A percentile compares a stretch with the other conserved stretches of the same genome.
These are phyloP conservation scores for Linnemannia exigua DNA, from an alignment of 192 early-diverging fungal species.

Conservation along the genomic window DNA sequence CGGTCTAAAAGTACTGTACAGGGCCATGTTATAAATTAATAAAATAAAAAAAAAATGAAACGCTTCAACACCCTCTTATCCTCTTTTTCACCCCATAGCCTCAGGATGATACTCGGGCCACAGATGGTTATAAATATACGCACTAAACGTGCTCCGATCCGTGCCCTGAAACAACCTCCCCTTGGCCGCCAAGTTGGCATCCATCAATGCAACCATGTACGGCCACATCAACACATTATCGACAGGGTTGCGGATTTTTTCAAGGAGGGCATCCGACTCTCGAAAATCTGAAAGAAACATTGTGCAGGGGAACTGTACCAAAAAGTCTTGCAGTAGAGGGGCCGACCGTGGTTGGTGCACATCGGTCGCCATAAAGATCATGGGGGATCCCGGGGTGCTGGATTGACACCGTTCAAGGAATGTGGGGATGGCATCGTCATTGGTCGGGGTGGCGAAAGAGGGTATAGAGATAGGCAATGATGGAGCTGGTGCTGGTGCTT, in stretches of 20 bases:
- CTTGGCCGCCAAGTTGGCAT: slow-evolving; percentile 45
- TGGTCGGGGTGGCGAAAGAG: background rate
- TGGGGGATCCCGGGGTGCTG: slow-evolving; percentile 35
- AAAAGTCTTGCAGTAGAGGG: slow-evolving; percentile 26
- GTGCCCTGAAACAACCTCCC: slow-evolving; percentile 43
- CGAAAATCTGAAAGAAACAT: slow-evolving; percentile 56
- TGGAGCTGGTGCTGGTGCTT: background rate
- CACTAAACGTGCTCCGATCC: slow-evolving; percentile 50
- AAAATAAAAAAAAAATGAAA: background rate
- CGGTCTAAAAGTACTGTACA: background rate
- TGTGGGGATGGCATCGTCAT: slow-evolving; percentile 3
- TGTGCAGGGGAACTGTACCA: slow-evolving; percentile 56
- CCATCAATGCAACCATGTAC: slow-evolving; percentile 49
- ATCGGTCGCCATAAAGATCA: slow-evolving; percentile 67
- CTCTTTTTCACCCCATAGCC: background rate
- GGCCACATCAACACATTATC: slow-evolving; percentile 39
- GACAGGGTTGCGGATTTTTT: slow-evolving; percentile 30
- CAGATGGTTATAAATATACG: slow-evolving; percentile 40
- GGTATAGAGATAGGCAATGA: no score
- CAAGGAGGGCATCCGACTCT: slow-evolving; percentile 24
- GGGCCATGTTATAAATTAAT: background rate
- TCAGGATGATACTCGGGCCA: slow-evolving; percentile 47
- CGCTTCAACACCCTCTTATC: no score
- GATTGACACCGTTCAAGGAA: slow-evolving; percentile 32
- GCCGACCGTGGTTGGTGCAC: slow-evolving; percentile 48